phyloP scores from a whole-genome alignment of 768 basidiomycete genomes.

The Amanita subjunquillea region DNA sequence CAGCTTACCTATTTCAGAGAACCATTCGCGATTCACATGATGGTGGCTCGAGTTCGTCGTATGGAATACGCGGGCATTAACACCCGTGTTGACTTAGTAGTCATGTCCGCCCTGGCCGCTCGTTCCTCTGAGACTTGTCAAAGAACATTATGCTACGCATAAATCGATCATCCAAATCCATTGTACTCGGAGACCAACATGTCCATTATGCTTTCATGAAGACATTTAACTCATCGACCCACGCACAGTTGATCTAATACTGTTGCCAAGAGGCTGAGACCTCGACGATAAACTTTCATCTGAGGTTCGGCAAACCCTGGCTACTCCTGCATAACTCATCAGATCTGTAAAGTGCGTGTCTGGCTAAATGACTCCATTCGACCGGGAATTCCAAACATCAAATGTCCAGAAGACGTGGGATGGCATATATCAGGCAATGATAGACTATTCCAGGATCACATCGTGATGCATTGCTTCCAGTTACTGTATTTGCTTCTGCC shows the following conservation, averaged over 20 bases:
- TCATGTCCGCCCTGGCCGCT: background rate
- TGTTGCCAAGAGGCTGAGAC: background rate
- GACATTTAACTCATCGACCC: conserved; percentile 1
- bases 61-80: background rate
- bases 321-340: background rate
- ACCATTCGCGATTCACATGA: background rate
- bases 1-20: background rate
- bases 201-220: background rate
- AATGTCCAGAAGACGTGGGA: background rate
- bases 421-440: background rate
- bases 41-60: background rate
- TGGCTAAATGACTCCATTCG: background rate
- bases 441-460: background rate
- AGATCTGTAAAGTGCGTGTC: background rate
- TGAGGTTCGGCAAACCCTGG: background rate
- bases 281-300: background rate
- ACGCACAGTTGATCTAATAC: background rate
- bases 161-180: background rate
- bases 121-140: background rate
- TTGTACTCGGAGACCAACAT: background rate
- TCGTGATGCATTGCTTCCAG: background rate
- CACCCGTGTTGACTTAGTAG: background rate
- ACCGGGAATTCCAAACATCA: background rate
- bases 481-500: background rate
- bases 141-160: conserved; percentile 1